Conservation (phyloP, 1,139 yeast genomes). For the Chernovozyma sophiae-reginae region DNA sequence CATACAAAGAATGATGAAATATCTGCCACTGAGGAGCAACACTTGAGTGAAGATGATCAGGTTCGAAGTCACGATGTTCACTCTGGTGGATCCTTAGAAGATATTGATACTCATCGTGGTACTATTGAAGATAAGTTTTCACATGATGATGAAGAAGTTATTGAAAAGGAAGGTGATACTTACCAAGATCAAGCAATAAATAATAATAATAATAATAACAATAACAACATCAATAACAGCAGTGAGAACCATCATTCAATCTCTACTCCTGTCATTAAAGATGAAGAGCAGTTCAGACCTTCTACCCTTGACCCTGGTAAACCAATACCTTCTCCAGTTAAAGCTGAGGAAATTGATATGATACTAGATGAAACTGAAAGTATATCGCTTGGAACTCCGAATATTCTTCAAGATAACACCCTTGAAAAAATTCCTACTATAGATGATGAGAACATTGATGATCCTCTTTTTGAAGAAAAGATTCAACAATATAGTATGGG, state of each 20-base stretch:
- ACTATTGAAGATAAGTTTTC: background rate
- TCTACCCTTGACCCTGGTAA: slow-evolving; percentile 9
- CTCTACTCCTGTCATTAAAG: background rate
- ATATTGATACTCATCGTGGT: background rate
- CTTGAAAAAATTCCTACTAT: slow-evolving; percentile 32
- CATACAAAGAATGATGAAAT: background rate
- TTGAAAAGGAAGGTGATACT: background rate
- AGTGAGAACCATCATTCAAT: no score
- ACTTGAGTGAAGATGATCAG: background rate
- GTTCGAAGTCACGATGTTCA: no score
- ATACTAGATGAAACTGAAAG: slow-evolving; percentile 11
- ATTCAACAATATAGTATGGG: background rate
- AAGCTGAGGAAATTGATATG: slow-evolving; percentile 11
- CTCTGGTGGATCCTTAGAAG: no score
- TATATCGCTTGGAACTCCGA: slow-evolving; percentile 12
- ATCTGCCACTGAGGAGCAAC: background rate
- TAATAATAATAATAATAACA: background rate
- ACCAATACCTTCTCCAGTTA: slow-evolving; percentile 1
- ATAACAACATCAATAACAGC: background rate
- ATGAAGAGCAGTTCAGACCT: background rate
- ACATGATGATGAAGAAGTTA: background rate
- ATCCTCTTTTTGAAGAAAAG: slow-evolving; percentile 3
- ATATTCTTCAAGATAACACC: slow-evolving; percentile 20
- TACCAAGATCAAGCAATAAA: background rate
- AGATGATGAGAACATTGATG: slow-evolving; percentile 34